Base-by-base conservation (phyloP, 106 monocot genomes). In the Triglochin maritima region DNA sequence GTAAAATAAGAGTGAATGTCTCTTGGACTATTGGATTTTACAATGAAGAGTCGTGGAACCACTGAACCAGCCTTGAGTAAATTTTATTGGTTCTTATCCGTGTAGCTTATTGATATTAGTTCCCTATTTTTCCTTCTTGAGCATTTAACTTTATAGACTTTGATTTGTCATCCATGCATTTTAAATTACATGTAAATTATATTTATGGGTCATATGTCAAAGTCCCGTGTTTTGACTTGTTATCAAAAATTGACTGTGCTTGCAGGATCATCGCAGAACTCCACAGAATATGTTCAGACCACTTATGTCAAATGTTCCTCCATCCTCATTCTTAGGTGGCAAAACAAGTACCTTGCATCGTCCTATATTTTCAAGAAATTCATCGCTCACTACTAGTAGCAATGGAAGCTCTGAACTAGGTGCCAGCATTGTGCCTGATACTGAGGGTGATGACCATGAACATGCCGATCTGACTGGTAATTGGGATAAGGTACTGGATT, bases 281-380 rank as follows among this genome's bases (percentile, higher is more conserved):
- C 91, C 98, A 47, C 88, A 83, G 53, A 86, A 84, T 80, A 92
- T 86, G 92, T 99, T 99, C 64, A 76, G 92, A 48, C 98, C 98
- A 66, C 86, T 99, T 62, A 70, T 99, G 67, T 92, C 98, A 45
- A 86, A 84, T 76, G 98, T 86, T 15, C 88, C 92, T 59, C 43
- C 84, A 12, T 81, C 79, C 14, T 82, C 80, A 56, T 89, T 99
- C 55, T 61, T 71, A 66, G 56, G 41, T 69, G 78, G 76, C 44
- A 90, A 87, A 59, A 46, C 70, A 80, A 84, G 53, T 62, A 74
- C 47, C 49, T 43, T 55, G 56, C 72, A 76, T 47, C 82, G 69
- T 47, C 82, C 86, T 71, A 63, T 89, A 54, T 79, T 82, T 70
- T 99, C 98, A 10, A 80, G 82, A 58, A 99, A 88, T 73, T 92